A percentile compares a stretch with the other conserved stretches of the same genome.
These are phyloP conservation scores for Trifolium subterraneum DNA, from an alignment of 306 rosid genomes.

Conservation along the genomic window DNA sequence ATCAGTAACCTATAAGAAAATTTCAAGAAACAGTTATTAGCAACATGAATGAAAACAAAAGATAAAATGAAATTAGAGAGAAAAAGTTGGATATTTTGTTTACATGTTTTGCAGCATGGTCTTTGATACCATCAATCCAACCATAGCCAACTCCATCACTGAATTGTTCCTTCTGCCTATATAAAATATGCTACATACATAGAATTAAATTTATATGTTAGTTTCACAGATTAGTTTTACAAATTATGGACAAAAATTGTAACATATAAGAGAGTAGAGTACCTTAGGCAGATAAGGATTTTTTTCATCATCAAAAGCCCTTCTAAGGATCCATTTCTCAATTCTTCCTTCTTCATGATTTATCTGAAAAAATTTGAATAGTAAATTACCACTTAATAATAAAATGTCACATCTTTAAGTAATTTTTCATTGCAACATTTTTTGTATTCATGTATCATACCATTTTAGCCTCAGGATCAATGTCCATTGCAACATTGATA, in stretches of 20 bases:
- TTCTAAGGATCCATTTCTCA: conserved; percentile 84
- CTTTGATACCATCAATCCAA: conserved; percentile 96
- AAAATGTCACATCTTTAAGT: conserved; percentile 19
- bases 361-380: conserved; percentile 56
- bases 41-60: neutral
- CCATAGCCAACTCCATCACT: conserved; percentile 98
- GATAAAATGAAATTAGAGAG: neutral
- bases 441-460: conserved; percentile 43
- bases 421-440: conserved; percentile 15
- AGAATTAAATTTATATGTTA: conserved; percentile 37
- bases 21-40: conserved; percentile 28
- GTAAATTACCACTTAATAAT: neutral
- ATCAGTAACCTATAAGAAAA: conserved; percentile 67
- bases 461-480: conserved; percentile 82
- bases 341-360: conserved; percentile 78
- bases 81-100: neutral
- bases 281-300: conserved; percentile 95
- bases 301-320: conserved; percentile 91
- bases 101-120: conserved; percentile 88
- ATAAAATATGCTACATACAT: conserved; percentile 80
- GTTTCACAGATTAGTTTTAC: conserved; percentile 12
- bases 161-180: conserved; percentile 95
- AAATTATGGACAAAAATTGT: neutral
- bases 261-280: neutral
- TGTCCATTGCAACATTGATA: conserved; percentile 76